Evolutionary conservation across 345 rosid genomes (phyloP), one percentile per base, ranked within the genome.

Genomic region (Hypericum perforatum): DNA sequence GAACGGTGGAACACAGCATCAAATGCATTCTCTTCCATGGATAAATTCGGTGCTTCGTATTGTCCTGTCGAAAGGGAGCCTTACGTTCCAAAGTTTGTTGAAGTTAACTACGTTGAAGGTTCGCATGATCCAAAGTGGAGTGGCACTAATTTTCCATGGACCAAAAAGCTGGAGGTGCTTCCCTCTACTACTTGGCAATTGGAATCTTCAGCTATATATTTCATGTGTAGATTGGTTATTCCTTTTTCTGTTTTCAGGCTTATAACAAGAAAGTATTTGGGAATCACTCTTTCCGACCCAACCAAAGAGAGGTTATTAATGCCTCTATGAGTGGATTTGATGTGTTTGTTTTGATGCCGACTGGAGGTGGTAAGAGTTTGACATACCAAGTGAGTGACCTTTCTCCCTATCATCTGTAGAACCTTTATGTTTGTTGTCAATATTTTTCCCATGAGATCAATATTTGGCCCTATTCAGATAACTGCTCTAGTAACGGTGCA

Each of bases 311-410:
- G 77, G 70, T 92, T 52, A 88, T 92, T 48, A 92, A 92, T 77
- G 96, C 98, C 49, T 75, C 98, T 29, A 92, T 92, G 96, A 92
- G 96, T 63, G 94, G 96, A 38, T 76, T 59, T 67, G 98, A 92
- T 83, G 98, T 85, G 58, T 92, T 92, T 70, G 98, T 92, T 66
- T 70, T 92, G 60, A 88, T 92, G 98, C 98, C 98, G 58, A 92
- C 98, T 45, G 98, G 98, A 64, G 98, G 98, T 43, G 98, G 98
- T 50, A 92, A 92, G 72, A 92, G 98, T 78, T 55, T 92, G 69
- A 92, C 98, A 22, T 92, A 92, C 68, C 98, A 92, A 85, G 98
- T 85, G 61, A 61, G 39, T 49, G 14, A 39, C 12, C 38, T 67
- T 61, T 64, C 50, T 43, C 50, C 52, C 40, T 48, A 47, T 52